phyloP scores from a whole-genome alignment of 2,329 filamentous ascomycete species.

The Neofusicoccum umdonicola region DNA sequence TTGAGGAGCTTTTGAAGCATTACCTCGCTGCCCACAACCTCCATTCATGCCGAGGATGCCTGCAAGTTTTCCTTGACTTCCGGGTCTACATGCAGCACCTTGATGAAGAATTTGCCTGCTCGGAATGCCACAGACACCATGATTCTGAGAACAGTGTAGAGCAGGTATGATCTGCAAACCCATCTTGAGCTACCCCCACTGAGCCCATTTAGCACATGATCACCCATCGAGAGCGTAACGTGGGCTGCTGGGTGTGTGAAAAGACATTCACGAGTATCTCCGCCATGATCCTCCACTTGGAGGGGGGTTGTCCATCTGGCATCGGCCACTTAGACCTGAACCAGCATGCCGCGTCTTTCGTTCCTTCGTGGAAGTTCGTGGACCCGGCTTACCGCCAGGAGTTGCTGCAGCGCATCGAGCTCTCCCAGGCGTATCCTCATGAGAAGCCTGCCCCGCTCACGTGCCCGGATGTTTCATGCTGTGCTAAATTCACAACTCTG shows the following conservation, averaged over 20 bases:
- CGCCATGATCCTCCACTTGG: constrained; percentile 14
- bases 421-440: not conserved
- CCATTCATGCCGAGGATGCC: not conserved
- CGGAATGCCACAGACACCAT: constrained; percentile 6
- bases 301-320: constrained; percentile 23
- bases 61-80: constrained; percentile 1
- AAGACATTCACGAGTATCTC: not conserved
- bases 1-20: not conserved
- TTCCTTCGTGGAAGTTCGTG: constrained; percentile 23
- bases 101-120: not conserved
- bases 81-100: constrained; percentile 1
- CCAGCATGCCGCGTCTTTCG: constrained; percentile 22
- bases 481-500: not conserved
- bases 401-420: not conserved
- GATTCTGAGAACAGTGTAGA: not conserved
- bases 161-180: not conserved
- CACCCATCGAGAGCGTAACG: not conserved
- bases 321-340: constrained; percentile 22
- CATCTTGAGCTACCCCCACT: not conserved
- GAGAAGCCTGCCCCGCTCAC: not conserved
- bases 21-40: not conserved
- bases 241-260: constrained; percentile 1
- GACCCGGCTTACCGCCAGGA: constrained; percentile 23
- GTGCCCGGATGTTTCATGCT: not conserved
- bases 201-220: not conserved